Conservation (phyloP, 495 filamentous ascomycete genomes). For the Neurospora intermedia region DNA sequence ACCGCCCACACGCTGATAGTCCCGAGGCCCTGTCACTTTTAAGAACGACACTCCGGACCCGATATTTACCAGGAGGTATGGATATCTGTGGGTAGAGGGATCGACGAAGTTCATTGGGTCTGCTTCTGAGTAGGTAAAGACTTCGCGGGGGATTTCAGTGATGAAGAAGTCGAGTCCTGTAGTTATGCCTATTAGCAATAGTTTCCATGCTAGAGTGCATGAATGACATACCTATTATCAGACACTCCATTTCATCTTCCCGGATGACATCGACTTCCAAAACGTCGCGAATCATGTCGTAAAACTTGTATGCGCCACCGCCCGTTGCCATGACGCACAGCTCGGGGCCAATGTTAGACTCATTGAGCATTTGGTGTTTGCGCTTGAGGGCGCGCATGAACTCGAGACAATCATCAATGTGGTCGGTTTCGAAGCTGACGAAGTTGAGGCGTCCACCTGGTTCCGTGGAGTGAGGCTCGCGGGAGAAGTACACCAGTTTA, state of each 20-base stretch:
- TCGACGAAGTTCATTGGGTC: slow-evolving; percentile 79
- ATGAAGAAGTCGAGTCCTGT: slow-evolving; percentile 89
- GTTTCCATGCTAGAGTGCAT: background rate
- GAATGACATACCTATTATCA: slow-evolving; percentile 69
- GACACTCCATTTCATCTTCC: slow-evolving; percentile 97
- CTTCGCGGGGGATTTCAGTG: slow-evolving; percentile 88
- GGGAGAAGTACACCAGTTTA: slow-evolving; percentile 94
- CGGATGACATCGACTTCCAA: slow-evolving; percentile 77
- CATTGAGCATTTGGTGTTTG: slow-evolving; percentile 66
- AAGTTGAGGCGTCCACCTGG: slow-evolving; percentile 89
- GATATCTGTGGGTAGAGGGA: slow-evolving; percentile 66
- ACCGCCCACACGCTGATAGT: slow-evolving; percentile 83
- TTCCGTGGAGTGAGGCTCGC: slow-evolving; percentile 65
- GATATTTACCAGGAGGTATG: slow-evolving; percentile 96
- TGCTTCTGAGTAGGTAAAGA: slow-evolving; percentile 87
- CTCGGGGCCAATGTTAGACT: slow-evolving; percentile 36
- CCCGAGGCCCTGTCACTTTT: slow-evolving; percentile 81
- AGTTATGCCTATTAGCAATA: background rate
- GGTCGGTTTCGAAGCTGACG: slow-evolving; percentile 87
- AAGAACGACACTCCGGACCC: slow-evolving; percentile 99
- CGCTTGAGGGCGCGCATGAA: slow-evolving; percentile 75
- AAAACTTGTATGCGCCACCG: slow-evolving; percentile 90
- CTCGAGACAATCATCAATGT: slow-evolving; percentile 80
- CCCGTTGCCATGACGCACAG: slow-evolving; percentile 90
- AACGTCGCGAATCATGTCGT: slow-evolving; percentile 72